Evolutionary conservation across 2,329 filamentous ascomycete genomes (phyloP), one percentile per base, ranked within the genome.

Genomic region (Epichloe scottii): DNA sequence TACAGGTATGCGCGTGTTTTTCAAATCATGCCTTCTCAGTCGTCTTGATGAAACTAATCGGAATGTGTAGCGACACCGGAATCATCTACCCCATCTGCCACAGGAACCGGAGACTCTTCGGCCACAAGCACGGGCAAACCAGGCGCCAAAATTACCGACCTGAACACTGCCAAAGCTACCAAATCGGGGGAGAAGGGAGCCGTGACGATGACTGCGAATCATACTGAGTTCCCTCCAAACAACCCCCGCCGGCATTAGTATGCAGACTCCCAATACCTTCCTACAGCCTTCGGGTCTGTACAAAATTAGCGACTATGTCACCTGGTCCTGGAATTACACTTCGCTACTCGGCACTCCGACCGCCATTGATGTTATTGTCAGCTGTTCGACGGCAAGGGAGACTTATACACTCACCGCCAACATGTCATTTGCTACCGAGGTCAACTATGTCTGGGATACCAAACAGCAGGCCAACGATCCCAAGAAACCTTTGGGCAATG

Each of bases 251-350:
- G 68, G 71, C 49, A 70, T 82, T 38, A 66, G 69, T 45, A 76
- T 84, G 69, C 57, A 76, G 43, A 74, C 70, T 2, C 81, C 81
- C 1, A 66, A 70, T 39, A 63, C 69, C 6, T 70, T 68, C 3
- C 61, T 65, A 4, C 66, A 67, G 11, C 68, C 70, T 26, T 69
- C 71, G 10, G 69, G 74, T 53, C 70, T 81, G 40, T 82, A 78
- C 71, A 79, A 79, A 60, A 79, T 84, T 54, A 76, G 77, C 54
- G 74, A 82, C 59, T 69, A 69, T 43, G 68, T 82, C 42, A 83
- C 78, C 14, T 80, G 77, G 65, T 73, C 67, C 45, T 85, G 80
- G 79, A 84, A 84, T 66, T 84, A 83, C 68, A 84, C 81, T 3
- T 75, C 74, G 43, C 63, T 85, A 33, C 69, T 72, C 51, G 78